Percentiles rank a stretch among this genome's conserved stretches.
Conservation (phyloP, 2,329 filamentous ascomycete genomes). For the Xylaria sp. region DNA sequence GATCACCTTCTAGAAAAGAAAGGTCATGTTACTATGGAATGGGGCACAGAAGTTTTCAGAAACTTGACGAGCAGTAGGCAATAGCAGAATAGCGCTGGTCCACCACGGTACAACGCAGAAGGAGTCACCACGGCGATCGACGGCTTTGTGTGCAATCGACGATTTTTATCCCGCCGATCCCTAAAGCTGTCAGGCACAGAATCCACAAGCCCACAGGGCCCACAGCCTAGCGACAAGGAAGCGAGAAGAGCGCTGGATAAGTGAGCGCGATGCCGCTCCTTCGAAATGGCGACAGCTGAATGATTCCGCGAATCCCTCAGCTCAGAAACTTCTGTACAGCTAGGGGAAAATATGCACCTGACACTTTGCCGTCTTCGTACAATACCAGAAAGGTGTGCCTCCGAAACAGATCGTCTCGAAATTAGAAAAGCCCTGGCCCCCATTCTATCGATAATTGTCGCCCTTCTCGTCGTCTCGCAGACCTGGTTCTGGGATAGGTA, state of each 20-base stretch:
- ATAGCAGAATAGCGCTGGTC: neutral
- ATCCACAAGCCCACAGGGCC: conserved; percentile 18
- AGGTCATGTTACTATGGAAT: conserved; percentile 3
- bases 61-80: neutral
- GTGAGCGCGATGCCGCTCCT: neutral
- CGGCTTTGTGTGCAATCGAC: conserved; percentile 31
- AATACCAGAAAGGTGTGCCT: neutral
- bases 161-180: conserved; percentile 27
- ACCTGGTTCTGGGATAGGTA: neutral
- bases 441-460: neutral
- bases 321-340: neutral
- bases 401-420: conserved; percentile 9
- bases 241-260: neutral
- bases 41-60: conserved; percentile 14
- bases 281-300: neutral
- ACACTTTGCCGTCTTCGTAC: conserved; percentile 2
- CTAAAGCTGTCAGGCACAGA: conserved; percentile 7
- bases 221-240: conserved; percentile 14
- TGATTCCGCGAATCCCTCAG: conserved; percentile 2
- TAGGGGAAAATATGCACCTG: neutral
- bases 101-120: conserved; percentile 8
- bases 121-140: conserved; percentile 29
- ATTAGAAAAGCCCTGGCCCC: conserved; percentile 4
- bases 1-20: conserved; percentile 27
- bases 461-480: neutral